Conservation (phyloP, 306 rosid species). For the Senna siamea region DNA sequence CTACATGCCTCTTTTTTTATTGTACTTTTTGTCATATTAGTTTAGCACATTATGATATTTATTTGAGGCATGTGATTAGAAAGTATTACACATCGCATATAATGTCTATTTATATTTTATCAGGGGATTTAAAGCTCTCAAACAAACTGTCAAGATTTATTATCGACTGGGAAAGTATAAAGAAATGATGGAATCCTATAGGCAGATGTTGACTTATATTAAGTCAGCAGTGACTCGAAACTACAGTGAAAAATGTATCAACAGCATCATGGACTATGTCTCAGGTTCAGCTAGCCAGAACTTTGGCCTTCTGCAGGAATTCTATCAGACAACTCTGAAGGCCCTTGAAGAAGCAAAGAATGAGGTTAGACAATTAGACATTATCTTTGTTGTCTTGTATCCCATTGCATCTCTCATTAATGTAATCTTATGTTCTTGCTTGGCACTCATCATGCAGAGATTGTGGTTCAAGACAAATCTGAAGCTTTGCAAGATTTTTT, state of each 20-base stretch:
- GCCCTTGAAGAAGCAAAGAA: slow-evolving; percentile 99
- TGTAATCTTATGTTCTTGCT: slow-evolving; percentile 29
- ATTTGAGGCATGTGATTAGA: slow-evolving; percentile 12
- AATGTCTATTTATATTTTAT: slow-evolving; percentile 35
- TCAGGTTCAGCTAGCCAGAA: slow-evolving; percentile 98
- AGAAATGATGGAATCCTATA: slow-evolving; percentile 96
- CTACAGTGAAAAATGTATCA: slow-evolving; percentile 96
- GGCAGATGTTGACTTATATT: slow-evolving; percentile 98
- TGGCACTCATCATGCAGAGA: slow-evolving; percentile 56
- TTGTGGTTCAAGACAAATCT: slow-evolving; percentile 98
- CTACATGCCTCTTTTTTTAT: slow-evolving; percentile 9
- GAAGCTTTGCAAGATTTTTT: slow-evolving; percentile 98
- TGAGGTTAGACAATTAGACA: slow-evolving; percentile 58
- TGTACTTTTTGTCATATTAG: slow-evolving; percentile 24
- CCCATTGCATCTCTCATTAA: slow-evolving; percentile 10
- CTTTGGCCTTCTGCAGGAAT: slow-evolving; percentile 88
- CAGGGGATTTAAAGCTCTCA: slow-evolving; percentile 98
- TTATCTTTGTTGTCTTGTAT: slow-evolving; percentile 21
- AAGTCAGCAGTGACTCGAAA: slow-evolving; percentile 94
- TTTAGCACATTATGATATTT: slow-evolving; percentile 17
- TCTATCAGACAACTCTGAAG: slow-evolving; percentile 90
- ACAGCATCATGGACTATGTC: slow-evolving; percentile 96
- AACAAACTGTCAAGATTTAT: slow-evolving; percentile 95
- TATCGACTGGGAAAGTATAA: slow-evolving; percentile 88
- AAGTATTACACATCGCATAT: slow-evolving; percentile 1